These are phyloP conservation scores for Klebsormidium nitens DNA, from an alignment of 139 green algal genomes.

Conservation along the genomic window DNA sequence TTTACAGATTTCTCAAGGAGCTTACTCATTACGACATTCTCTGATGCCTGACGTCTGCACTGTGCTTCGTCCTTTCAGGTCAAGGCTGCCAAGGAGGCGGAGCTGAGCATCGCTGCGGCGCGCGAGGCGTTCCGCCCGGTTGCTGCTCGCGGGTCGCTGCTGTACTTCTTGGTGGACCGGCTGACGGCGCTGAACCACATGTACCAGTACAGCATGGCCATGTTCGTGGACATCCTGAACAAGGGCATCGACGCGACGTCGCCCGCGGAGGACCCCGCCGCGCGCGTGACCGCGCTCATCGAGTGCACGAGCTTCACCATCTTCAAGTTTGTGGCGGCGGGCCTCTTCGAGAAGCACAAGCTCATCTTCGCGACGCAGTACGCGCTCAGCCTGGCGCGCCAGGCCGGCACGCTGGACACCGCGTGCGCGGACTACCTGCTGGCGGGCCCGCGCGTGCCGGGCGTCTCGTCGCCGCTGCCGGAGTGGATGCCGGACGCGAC, in stretches of 20 bases:
- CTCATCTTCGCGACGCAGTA: constrained; percentile 84
- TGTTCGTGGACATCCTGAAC: constrained; percentile 73
- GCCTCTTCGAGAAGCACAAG: constrained; percentile 92
- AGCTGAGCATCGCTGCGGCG: constrained; percentile 69
- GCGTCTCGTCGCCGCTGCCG: constrained; percentile 61
- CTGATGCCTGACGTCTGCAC: too few species aligned
- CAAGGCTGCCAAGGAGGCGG: constrained; percentile 57
- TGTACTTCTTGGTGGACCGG: constrained; percentile 89
- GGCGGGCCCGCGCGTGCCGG: constrained; percentile 60
- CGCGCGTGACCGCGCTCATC: constrained; percentile 69
- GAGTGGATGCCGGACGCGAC: constrained; percentile 70
- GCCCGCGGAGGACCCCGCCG: neutral
- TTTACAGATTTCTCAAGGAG: too few species aligned
- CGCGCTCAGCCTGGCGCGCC: constrained; percentile 68
- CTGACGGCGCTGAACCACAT: constrained; percentile 75
- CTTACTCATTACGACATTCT: too few species aligned
- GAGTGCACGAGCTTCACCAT: constrained; percentile 60
- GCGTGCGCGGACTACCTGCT: constrained; percentile 80
- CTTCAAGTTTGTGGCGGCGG: constrained; percentile 70
- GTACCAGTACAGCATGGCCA: constrained; percentile 92
- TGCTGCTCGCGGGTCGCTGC: constrained; percentile 65
- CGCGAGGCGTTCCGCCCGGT: constrained; percentile 76
- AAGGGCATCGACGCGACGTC: constrained; percentile 73
- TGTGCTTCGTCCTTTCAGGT: too few species aligned
- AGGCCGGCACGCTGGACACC: constrained; percentile 60